phyloP scores from a whole-genome alignment of 2,329 filamentous ascomycete genomes.

The Onygenales sp. region DNA sequence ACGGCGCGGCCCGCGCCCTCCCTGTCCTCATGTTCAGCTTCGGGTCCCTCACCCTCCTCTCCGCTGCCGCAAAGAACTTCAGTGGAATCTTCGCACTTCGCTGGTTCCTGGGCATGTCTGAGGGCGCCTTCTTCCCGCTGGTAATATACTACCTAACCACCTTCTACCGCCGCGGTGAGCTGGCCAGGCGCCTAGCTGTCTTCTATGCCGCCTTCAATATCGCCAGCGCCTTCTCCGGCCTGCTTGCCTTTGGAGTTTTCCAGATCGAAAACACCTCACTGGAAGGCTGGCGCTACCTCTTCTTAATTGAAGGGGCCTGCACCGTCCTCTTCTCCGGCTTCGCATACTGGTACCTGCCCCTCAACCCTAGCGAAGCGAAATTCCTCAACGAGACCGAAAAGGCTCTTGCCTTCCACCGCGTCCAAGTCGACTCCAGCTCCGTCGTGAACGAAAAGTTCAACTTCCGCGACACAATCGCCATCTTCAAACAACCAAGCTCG shows the following conservation, averaged over 20 bases:
- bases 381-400: constrained; percentile 61
- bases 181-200: constrained; percentile 59
- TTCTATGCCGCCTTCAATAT: constrained; percentile 72
- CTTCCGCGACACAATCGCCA: constrained; percentile 41
- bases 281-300: constrained; percentile 44
- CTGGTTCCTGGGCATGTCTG: constrained; percentile 61
- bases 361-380: constrained; percentile 51
- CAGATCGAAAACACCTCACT: constrained; percentile 43
- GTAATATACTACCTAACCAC: constrained; percentile 56
- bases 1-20: constrained; percentile 53
- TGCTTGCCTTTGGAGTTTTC: constrained; percentile 53
- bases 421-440: constrained; percentile 64
- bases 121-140: constrained; percentile 60
- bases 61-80: constrained; percentile 49
- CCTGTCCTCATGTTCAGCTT: constrained; percentile 61
- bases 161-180: constrained; percentile 63
- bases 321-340: constrained; percentile 55
- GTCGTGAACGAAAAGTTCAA: constrained; percentile 49
- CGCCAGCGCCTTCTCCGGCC: constrained; percentile 55
- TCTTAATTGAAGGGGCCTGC: constrained; percentile 47
- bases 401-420: constrained; percentile 60
- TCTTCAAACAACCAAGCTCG: constrained; percentile 46
- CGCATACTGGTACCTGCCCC: constrained; percentile 61
- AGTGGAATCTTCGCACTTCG: constrained; percentile 56
- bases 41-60: constrained; percentile 54